Base-by-base conservation (phyloP, 371 early-diverging fungal species). In the Funneliformis caledonium region DNA sequence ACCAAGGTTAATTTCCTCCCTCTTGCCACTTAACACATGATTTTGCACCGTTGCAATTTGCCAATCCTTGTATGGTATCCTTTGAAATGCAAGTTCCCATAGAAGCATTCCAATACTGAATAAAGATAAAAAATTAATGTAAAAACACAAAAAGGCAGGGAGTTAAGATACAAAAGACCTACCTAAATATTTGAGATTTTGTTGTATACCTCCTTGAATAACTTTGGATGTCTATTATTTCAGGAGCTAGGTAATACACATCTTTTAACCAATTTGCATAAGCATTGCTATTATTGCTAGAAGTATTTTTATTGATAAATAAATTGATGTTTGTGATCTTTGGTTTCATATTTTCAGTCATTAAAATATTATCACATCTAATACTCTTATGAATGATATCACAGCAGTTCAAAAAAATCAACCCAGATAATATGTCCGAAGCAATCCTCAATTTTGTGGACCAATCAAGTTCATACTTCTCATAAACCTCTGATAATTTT, bases 361-460 rank as follows among this genome's bases (percentile, higher is more conserved):
- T 31, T 33, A 62, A 62, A 42, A 70, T 48, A 48, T 43, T 70
- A 6, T 70, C 45, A 43, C 72, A 70, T 22, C 33, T 26, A 70
- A 70, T 70, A 16, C 42, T 48, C 14, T 43, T 26, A 43, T 70
- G 22, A 8, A 43, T 2, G n/a, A 42, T 70, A 22, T 14, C 22
- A 70, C 72, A 79, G 16, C 31, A 50, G 33, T 79, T 69, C 31
- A 79, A 70, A 48, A 79, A 79, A 59, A 48, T 33, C 5, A 79
- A 12, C 2, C 79, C 79, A 8, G n/a, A 22, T 59, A 50, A 70
- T 42, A 79, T 60, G 26, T 79, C 79, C 16, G 10, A 31, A 8
- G 79, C 69, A 56, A 79, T 52, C 70, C 56, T 56, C 37, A 70
- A n/a, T 68, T 79, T 79, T 19, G 11, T n/a, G 7, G 26, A 43